Base-by-base conservation (phyloP, 148 eudicot genomes). In the Euryodendron excelsum region DNA sequence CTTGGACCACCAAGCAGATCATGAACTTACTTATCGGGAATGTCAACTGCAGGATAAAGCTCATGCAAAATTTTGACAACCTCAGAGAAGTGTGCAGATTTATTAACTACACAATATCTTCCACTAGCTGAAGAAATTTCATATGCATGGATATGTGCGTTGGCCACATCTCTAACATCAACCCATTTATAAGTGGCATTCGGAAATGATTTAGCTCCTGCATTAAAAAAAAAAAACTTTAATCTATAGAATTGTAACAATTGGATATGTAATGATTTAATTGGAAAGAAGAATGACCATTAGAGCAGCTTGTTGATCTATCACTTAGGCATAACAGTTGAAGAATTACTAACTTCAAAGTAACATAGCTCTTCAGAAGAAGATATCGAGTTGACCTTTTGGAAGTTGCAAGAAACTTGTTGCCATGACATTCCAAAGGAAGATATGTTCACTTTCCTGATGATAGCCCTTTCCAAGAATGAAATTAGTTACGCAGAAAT, bases 121-220 rank as follows among this genome's bases (percentile, higher is more conserved):
- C 91, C 91, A 74, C 52, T 53, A 4, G 89, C 91, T 5, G 83
- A 84, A 60, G 84, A 75, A 45, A 37, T 80, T 75, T 87, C 90
- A 33, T 73, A 83, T 76, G 90, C 90, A 45, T 28, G 81, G 50
- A 85, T 79, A 69, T 87, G 90, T 17, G 86, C 88, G 34, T 73
- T 30, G 13, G 81, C 83, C 28, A 85, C 88, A 78, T 88, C 88
- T 44, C 83, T 78, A 20, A 85, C 81, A 78, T 88, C 82, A 55
- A 88, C 85, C 80, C 78, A 83, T 20, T 62, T 74, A 61, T 77
- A 67, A 10, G 76, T 39, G 28, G n/a, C 63, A 37, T 84, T 78
- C 14, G 79, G 67, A 45, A 61, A 83, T 15, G 68, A 61, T 36
- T 75, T 78, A 7, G 80, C 71, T 31, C 86, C 88, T 86, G 79